These are phyloP conservation scores for Gynostemma pentaphyllum DNA, from an alignment of 306 rosid species.

Conservation along the genomic window DNA sequence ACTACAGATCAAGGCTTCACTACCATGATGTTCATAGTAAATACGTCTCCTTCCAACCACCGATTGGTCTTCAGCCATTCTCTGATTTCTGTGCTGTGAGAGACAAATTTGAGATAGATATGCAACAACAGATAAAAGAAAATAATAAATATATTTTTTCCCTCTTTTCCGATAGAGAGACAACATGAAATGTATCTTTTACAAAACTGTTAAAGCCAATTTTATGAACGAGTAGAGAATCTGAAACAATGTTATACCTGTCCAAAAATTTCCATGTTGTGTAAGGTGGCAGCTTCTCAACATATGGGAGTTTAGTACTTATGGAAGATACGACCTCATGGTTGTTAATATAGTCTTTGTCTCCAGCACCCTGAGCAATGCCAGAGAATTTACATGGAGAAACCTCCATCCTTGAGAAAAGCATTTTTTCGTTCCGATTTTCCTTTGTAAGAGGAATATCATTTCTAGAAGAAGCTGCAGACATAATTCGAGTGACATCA, in stretches of 20 bases:
- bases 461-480: slow-evolving; percentile 30
- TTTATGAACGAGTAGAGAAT: background rate
- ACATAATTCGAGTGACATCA: slow-evolving; percentile 28
- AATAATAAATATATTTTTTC: background rate
- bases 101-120: slow-evolving; percentile 38
- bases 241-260: slow-evolving; percentile 36
- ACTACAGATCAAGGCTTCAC: slow-evolving; percentile 87
- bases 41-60: slow-evolving; percentile 93
- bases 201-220: background rate
- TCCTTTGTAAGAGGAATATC: slow-evolving; percentile 19
- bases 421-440: slow-evolving; percentile 30
- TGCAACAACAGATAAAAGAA: slow-evolving; percentile 16
- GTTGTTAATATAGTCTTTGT: slow-evolving; percentile 36
- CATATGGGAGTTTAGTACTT: slow-evolving; percentile 48
- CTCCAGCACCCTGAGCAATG: slow-evolving; percentile 44
- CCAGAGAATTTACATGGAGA: slow-evolving; percentile 54
- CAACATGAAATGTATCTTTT: background rate
- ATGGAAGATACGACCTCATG: slow-evolving; percentile 37
- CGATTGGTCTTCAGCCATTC: slow-evolving; percentile 97
- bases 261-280: slow-evolving; percentile 92
- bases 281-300: slow-evolving; percentile 64
- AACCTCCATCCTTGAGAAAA: slow-evolving; percentile 46
- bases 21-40: slow-evolving; percentile 78
- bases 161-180: background rate
- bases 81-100: slow-evolving; percentile 82